These are phyloP conservation scores for Aspergillus sojae DNA, from an alignment of 2,329 filamentous ascomycete species.

Conservation along the genomic window DNA sequence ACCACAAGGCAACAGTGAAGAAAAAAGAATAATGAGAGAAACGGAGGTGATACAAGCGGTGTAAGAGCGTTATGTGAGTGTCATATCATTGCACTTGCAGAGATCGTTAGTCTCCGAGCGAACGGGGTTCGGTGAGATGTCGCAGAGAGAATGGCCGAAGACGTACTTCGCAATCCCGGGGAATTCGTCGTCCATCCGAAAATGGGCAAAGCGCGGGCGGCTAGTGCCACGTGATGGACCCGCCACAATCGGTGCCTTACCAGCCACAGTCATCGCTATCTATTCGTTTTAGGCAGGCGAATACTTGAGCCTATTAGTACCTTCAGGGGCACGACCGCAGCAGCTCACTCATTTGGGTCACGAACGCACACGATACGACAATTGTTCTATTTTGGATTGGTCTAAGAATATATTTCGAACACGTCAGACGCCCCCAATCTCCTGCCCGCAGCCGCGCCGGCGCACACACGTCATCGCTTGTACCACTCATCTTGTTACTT, in stretches of 20 bases:
- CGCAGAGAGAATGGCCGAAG: slow-evolving; percentile 12
- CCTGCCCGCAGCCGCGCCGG: slow-evolving; percentile 3
- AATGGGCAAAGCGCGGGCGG: slow-evolving; percentile 20
- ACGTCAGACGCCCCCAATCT: slow-evolving; percentile 4
- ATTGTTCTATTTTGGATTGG: not conserved
- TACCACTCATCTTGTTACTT: slow-evolving; percentile 6
- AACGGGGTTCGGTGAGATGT: not conserved
- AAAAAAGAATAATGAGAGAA: not conserved
- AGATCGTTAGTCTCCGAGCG: not conserved
- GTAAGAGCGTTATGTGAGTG: not conserved
- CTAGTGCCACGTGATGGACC: slow-evolving; percentile 23
- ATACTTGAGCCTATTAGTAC: not conserved
- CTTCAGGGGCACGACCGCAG: not conserved
- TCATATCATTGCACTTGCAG: not conserved
- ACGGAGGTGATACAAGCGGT: not conserved
- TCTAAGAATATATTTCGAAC: not conserved
- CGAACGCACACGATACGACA: not conserved
- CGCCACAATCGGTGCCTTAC: slow-evolving; percentile 10
- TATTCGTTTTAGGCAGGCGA: slow-evolving; percentile 3
- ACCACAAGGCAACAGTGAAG: not conserved
- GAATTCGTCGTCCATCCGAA: slow-evolving; percentile 15
- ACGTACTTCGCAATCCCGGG: slow-evolving; percentile 14
- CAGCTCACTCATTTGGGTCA: not conserved
- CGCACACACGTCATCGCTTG: slow-evolving; percentile 20
- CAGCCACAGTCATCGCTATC: slow-evolving; percentile 16